Conservation (phyloP, 495 filamentous ascomycete genomes). For the Penicillium fimorum region DNA sequence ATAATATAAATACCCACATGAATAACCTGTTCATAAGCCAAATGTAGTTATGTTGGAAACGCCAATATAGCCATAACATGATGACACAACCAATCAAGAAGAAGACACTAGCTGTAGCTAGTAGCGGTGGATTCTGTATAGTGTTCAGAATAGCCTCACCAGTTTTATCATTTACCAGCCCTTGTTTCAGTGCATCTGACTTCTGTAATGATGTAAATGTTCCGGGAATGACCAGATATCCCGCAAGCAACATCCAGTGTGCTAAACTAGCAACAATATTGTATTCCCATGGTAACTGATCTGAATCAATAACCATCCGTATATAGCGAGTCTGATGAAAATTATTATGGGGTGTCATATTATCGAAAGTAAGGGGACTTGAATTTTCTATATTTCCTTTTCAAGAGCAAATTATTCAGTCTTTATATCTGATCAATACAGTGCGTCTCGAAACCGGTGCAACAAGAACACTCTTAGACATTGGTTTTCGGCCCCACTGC, state of each 20-base stretch:
- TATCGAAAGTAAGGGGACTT: too few species aligned
- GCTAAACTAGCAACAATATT: slow-evolving; percentile 23
- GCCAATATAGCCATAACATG: slow-evolving; percentile 24
- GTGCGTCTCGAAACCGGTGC: too few species aligned
- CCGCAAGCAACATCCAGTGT: slow-evolving; percentile 36
- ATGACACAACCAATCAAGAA: slow-evolving; percentile 13
- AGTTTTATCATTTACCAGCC: slow-evolving; percentile 7
- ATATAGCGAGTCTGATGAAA: too few species aligned
- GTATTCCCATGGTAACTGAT: too few species aligned
- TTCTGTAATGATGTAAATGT: slow-evolving; percentile 36
- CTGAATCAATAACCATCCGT: too few species aligned
- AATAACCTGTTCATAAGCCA: slow-evolving; percentile 32
- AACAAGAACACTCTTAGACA: too few species aligned
- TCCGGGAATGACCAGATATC: slow-evolving; percentile 37
- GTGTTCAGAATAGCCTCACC: slow-evolving; percentile 20
- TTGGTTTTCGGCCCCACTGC: too few species aligned
- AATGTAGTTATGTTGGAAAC: slow-evolving; percentile 26
- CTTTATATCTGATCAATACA: too few species aligned
- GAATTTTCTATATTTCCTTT: too few species aligned
- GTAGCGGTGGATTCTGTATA: slow-evolving; percentile 25
- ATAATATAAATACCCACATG: too few species aligned
- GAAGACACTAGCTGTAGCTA: slow-evolving; percentile 22
- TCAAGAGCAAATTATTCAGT: too few species aligned
- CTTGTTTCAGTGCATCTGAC: slow-evolving; percentile 13
- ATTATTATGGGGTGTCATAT: too few species aligned